These are phyloP conservation scores for Panaeolus papilionaceus DNA, from an alignment of 768 basidiomycete species.

Conservation along the genomic window DNA sequence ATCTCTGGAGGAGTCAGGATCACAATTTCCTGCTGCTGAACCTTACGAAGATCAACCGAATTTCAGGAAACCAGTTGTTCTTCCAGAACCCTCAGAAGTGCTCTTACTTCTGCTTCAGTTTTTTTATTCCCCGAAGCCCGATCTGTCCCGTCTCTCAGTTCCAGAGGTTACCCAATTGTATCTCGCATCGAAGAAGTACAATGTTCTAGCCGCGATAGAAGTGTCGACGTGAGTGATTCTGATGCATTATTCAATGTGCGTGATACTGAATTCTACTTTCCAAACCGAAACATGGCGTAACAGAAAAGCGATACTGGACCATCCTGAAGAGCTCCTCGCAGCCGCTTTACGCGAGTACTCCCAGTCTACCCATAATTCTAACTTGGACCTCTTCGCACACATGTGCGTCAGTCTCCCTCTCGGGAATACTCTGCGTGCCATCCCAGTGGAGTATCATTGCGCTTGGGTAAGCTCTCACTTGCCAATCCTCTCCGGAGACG, in stretches of 20 bases:
- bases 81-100: not conserved
- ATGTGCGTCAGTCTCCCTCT: conserved; percentile 7
- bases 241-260: not conserved
- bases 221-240: not conserved
- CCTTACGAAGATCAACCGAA: not conserved
- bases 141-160: not conserved
- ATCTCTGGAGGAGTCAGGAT: not conserved
- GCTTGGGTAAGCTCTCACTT: not conserved
- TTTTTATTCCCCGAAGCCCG: not conserved
- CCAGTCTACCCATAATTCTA: not conserved
- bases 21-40: not conserved
- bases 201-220: not conserved
- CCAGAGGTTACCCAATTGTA: not conserved
- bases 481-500: not conserved
- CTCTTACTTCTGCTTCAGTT: not conserved
- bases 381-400: conserved; percentile 1
- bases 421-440: not conserved
- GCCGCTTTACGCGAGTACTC: not conserved
- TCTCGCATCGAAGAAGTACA: conserved; percentile 1
- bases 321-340: not conserved
- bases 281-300: not conserved
- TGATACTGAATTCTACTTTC: not conserved
- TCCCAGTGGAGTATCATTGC: not conserved
- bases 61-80: not conserved
- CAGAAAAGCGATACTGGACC: not conserved